phyloP scores from a whole-genome alignment of 192 early-diverging fungal genomes.

The Dimargaris cristalligena region DNA sequence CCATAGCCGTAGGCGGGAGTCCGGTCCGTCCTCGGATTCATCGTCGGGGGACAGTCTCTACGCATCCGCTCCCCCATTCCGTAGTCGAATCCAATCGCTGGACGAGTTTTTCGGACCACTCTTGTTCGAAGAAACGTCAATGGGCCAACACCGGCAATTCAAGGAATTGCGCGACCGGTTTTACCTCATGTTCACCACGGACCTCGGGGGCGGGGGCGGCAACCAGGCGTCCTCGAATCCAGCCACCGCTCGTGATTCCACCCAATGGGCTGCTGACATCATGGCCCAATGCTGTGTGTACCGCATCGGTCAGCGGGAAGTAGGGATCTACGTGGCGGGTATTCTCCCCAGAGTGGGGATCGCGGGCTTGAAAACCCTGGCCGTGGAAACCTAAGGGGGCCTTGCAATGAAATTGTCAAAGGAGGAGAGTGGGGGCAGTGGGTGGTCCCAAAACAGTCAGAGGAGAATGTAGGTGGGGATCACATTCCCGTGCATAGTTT shows the following conservation, averaged over 20 bases:
- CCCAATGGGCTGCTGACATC: background rate
- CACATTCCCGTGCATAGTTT: too few species aligned
- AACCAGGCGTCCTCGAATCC: too few species aligned
- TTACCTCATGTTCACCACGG: background rate
- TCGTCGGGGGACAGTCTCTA: background rate
- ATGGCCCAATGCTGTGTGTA: background rate
- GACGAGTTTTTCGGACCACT: slow-evolving; percentile 1
- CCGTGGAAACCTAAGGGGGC: background rate
- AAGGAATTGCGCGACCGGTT: background rate
- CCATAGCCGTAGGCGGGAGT: background rate
- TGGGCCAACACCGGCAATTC: slow-evolving; percentile 4
- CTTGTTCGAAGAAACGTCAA: background rate
- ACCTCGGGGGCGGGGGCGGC: too few species aligned
- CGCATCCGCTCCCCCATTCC: background rate
- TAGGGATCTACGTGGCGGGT: background rate
- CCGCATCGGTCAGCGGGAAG: slow-evolving; percentile 6
- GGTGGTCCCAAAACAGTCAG: too few species aligned
- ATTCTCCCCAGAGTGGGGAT: background rate
- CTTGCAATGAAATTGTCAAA: too few species aligned
- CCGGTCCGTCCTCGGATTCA: background rate
- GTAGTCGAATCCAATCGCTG: background rate
- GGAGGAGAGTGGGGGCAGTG: too few species aligned
- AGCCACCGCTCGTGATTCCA: background rate
- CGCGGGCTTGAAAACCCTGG: background rate
- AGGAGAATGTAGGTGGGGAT: too few species aligned